phyloP scores from a whole-genome alignment of 164 flowering plant genomes.

The Santalum album region DNA sequence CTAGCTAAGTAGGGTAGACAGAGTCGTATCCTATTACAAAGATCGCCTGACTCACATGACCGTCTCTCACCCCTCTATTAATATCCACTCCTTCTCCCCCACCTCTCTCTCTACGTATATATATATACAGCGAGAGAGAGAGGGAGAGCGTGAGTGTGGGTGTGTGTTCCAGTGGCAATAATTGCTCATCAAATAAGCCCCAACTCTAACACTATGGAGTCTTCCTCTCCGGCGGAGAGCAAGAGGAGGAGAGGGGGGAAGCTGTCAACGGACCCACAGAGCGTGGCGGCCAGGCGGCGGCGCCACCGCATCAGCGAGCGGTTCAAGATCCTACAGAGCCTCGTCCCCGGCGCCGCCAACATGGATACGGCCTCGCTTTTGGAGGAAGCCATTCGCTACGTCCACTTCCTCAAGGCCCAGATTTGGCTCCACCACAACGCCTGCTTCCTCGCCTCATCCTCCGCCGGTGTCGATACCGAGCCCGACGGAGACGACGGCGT shows the following conservation, averaged over 20 bases:
- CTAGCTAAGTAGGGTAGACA: too few species aligned
- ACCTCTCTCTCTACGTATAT: too few species aligned
- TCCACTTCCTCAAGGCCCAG: conserved; percentile 70
- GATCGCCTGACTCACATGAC: too few species aligned
- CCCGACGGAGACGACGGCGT: conserved; percentile 4
- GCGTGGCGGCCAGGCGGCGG: conserved; percentile 74
- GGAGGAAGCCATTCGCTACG: conserved; percentile 78
- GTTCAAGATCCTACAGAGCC: conserved; percentile 66
- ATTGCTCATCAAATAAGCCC: too few species aligned
- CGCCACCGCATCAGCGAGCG: conserved; percentile 72
- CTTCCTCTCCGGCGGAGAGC: background rate
- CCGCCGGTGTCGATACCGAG: background rate
- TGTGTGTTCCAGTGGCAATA: too few species aligned
- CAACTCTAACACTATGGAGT: too few species aligned
- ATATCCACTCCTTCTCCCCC: too few species aligned
- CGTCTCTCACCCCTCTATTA: too few species aligned
- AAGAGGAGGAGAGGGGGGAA: conserved; percentile 18
- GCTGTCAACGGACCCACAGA: conserved; percentile 83
- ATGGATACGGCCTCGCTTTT: conserved; percentile 85
- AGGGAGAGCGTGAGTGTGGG: too few species aligned
- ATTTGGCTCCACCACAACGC: conserved; percentile 53
- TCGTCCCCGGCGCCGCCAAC: conserved; percentile 75
- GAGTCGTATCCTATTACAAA: too few species aligned
- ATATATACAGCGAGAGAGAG: too few species aligned
- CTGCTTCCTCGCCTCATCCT: too few species aligned